phyloP scores from a whole-genome alignment of 2,329 filamentous ascomycete species.

The Trichoderma endophyticum region DNA sequence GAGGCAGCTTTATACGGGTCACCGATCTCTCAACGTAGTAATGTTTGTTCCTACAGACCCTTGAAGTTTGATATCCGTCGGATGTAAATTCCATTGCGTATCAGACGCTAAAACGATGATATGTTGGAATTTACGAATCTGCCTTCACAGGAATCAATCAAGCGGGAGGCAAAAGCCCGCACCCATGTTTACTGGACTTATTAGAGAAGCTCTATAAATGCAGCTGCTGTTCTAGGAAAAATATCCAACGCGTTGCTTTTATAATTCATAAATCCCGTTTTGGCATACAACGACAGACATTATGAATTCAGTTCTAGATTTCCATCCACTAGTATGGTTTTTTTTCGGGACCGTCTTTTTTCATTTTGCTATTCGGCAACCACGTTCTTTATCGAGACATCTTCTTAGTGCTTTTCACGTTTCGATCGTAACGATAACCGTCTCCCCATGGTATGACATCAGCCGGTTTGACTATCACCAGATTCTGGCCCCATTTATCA shows the following conservation, averaged over 20 bases:
- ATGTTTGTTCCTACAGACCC: too few relatives aligned
- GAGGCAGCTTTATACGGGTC: too few relatives aligned
- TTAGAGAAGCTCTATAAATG: neutral
- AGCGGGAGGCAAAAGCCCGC: too few relatives aligned
- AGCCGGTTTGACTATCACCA: neutral
- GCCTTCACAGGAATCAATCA: too few relatives aligned
- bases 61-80: too few relatives aligned
- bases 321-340: neutral
- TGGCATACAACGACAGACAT: neutral
- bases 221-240: too few relatives aligned
- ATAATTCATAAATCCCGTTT: too few relatives aligned
- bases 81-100: too few relatives aligned
- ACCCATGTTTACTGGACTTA: neutral
- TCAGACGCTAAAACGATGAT: too few relatives aligned
- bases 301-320: neutral
- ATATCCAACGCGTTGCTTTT: too few relatives aligned
- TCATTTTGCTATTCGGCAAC: neutral
- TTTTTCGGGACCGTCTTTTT: neutral
- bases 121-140: too few relatives aligned
- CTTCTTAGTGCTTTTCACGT: neutral
- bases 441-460: neutral
- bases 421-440: neutral
- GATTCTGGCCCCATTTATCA: neutral
- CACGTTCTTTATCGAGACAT: neutral
- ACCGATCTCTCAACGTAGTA: too few relatives aligned